Conservation (phyloP, 2,329 filamentous ascomycete genomes). For the Penicillium sp. region DNA sequence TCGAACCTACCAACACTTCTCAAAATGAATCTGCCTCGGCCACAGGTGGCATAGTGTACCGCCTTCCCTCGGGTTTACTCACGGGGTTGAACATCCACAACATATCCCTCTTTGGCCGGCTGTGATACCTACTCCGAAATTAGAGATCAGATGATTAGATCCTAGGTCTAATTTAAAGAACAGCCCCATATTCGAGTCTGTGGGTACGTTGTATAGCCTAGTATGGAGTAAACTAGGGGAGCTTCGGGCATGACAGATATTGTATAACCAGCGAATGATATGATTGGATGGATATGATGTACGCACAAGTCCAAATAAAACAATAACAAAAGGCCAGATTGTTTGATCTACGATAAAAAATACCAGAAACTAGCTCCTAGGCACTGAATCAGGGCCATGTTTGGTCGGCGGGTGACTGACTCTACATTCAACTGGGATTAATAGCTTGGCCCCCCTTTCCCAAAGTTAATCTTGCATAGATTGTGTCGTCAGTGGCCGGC, state of each 20-base stretch:
- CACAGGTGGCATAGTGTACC: conserved; percentile 4
- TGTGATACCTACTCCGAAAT: background rate
- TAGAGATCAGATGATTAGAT: background rate
- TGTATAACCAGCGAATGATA: too few relatives aligned
- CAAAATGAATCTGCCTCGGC: background rate
- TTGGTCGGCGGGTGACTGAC: background rate
- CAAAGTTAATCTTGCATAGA: conserved; percentile 23
- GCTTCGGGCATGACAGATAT: background rate
- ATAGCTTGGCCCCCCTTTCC: conserved; percentile 4
- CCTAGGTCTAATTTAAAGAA: background rate
- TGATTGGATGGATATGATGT: background rate
- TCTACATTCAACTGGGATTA: background rate
- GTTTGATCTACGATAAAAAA: background rate
- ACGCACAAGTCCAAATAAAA: background rate
- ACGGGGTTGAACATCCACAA: background rate
- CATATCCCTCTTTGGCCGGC: background rate
- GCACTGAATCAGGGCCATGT: background rate
- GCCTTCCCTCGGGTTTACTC: background rate
- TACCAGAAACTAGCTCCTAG: background rate
- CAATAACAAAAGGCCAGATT: background rate
- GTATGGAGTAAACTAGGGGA: background rate
- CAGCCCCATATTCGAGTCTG: background rate
- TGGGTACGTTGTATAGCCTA: background rate
- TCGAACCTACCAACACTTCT: background rate
- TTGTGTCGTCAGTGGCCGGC: conserved; percentile 7